Conservation (phyloP, 495 filamentous ascomycete species). For the Penicillium canariense region DNA sequence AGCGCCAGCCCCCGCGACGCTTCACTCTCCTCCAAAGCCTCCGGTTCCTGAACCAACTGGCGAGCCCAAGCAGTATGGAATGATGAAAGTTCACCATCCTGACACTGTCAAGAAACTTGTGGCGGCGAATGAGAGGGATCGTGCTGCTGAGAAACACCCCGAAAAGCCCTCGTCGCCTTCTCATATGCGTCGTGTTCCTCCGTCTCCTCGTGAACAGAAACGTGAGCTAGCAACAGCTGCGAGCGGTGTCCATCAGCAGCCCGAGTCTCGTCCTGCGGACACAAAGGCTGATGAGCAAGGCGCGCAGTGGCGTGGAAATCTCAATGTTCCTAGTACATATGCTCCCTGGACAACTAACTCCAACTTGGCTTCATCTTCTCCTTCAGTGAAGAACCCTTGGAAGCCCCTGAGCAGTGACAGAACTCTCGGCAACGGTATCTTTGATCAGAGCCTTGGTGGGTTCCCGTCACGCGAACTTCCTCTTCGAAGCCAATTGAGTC, state of each 20-base stretch:
- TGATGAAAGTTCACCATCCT: slow-evolving; percentile 59
- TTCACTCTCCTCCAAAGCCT: slow-evolving; percentile 52
- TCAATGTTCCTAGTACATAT: slow-evolving; percentile 37
- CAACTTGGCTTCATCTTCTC: slow-evolving; percentile 33
- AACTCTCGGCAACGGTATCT: slow-evolving; percentile 76
- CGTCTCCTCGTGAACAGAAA: slow-evolving; percentile 36
- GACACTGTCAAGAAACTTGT: slow-evolving; percentile 45
- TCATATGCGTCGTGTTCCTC: slow-evolving; percentile 30
- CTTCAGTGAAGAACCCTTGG: slow-evolving; percentile 65
- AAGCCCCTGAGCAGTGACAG: slow-evolving; percentile 68
- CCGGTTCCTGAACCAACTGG: slow-evolving; percentile 51
- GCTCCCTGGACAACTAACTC: slow-evolving; percentile 39
- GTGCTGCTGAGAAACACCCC: slow-evolving; percentile 35
- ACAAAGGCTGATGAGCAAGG: slow-evolving; percentile 35
- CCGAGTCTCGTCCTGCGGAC: slow-evolving; percentile 14
- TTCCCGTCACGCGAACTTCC: slow-evolving; percentile 39
- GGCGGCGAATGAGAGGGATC: slow-evolving; percentile 39
- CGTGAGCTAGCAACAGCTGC: slow-evolving; percentile 26
- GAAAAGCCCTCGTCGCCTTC: slow-evolving; percentile 13
- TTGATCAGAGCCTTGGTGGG: slow-evolving; percentile 59
- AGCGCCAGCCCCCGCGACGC: slow-evolving; percentile 18
- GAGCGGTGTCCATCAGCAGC: not conserved
- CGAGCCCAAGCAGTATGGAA: slow-evolving; percentile 55
- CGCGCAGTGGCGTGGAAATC: slow-evolving; percentile 37
- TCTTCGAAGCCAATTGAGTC: slow-evolving; percentile 37